These are phyloP conservation scores for Trametes coccinea DNA, from an alignment of 768 basidiomycete genomes.

Conservation along the genomic window DNA sequence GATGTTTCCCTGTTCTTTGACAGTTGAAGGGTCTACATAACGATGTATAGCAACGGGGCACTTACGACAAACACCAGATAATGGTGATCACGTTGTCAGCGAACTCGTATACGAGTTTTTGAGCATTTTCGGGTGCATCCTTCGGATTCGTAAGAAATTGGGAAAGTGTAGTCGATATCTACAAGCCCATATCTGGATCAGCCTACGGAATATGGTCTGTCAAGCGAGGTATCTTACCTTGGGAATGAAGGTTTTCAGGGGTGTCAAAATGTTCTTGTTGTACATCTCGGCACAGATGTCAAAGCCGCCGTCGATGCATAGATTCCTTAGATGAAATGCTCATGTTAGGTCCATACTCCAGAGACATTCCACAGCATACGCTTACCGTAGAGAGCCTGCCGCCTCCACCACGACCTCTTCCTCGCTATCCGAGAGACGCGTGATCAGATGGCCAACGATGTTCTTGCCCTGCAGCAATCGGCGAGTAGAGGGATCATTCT, in stretches of 20 bases:
- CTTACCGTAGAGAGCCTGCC: constrained; percentile 78
- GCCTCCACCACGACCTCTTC: constrained; percentile 93
- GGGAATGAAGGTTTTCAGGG: constrained; percentile 72
- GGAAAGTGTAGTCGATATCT: constrained; percentile 77
- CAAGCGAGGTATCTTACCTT: constrained; percentile 50
- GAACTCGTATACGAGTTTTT: constrained; percentile 80
- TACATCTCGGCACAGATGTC: constrained; percentile 97
- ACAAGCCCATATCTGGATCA: not conserved
- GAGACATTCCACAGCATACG: constrained; percentile 27
- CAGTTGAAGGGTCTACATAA: constrained; percentile 18
- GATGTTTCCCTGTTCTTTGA: constrained; percentile 73
- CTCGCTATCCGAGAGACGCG: constrained; percentile 83
- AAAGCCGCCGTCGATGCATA: constrained; percentile 93
- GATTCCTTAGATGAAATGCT: constrained; percentile 56
- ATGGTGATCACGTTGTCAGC: constrained; percentile 92
- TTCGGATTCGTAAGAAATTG: constrained; percentile 64
- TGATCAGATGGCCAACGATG: constrained; percentile 83
- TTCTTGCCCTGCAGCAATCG: constrained; percentile 89
- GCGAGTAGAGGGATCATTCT: constrained; percentile 92
- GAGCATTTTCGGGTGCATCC: constrained; percentile 65
- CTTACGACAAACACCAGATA: constrained; percentile 94
- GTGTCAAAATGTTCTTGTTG: constrained; percentile 88
- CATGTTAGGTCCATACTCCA: not conserved
- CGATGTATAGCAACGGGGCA: constrained; percentile 24
- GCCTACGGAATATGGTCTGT: no score